A percentile compares a stretch with the other conserved stretches of the same genome.
Conservation (phyloP, 1,284 basidiomycete species). For the Porogramme epimiltina region DNA sequence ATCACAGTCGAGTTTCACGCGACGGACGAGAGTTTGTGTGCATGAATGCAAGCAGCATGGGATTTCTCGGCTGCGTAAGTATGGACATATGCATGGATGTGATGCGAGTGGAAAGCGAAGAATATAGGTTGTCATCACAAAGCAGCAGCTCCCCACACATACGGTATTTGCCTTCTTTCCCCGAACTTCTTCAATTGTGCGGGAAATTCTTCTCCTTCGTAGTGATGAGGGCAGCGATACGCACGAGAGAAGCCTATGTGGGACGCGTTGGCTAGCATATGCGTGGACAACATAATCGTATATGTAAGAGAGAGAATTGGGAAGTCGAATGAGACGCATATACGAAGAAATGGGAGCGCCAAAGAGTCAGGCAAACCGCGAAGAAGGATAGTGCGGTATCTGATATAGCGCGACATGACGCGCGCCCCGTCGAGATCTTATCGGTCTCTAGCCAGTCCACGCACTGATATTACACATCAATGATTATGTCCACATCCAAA, state of each 20-base stretch:
- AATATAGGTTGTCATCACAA: slow-evolving; percentile 20
- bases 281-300: slow-evolving; percentile 2
- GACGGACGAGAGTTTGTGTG: slow-evolving; percentile 3
- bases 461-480: slow-evolving; percentile 77
- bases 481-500: slow-evolving; percentile 87
- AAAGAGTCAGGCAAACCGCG: slow-evolving; percentile 71
- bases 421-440: slow-evolving; percentile 60
- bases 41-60: slow-evolving; percentile 22
- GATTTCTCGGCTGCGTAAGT: slow-evolving; percentile 21
- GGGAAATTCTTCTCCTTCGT: slow-evolving; percentile 72
- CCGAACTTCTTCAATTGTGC: slow-evolving; percentile 73
- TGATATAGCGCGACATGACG: slow-evolving; percentile 79
- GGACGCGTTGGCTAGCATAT: slow-evolving; percentile 31
- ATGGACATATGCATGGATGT: slow-evolving; percentile 22
- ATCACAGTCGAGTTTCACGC: not conserved
- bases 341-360: slow-evolving; percentile 55
- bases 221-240: slow-evolving; percentile 74
- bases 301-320: slow-evolving; percentile 1
- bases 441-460: slow-evolving; percentile 49
- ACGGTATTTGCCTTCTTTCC: slow-evolving; percentile 55
- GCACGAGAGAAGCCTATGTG: slow-evolving; percentile 75
- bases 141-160: slow-evolving; percentile 14
- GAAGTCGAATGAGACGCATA: slow-evolving; percentile 10
- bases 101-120: slow-evolving; percentile 24
- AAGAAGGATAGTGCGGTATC: slow-evolving; percentile 58